Conservation (phyloP, 345 rosid species). For the Rhizophora apiculata region DNA sequence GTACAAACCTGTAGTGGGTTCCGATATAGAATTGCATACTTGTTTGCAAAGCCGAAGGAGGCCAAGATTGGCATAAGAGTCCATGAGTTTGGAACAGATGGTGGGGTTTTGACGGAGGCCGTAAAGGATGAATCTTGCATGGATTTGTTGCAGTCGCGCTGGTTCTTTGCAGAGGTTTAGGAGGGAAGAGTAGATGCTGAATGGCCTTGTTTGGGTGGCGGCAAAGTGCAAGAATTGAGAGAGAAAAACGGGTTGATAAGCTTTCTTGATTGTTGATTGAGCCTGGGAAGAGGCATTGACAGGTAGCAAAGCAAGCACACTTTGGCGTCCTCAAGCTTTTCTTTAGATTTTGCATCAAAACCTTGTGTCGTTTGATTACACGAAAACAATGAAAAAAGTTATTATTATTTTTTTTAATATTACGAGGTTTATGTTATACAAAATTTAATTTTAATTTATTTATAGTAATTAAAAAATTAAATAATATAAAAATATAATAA, state of each 20-base stretch:
- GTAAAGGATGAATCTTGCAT: conserved; percentile 40
- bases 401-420: too few species aligned
- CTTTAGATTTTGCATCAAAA: too few species aligned
- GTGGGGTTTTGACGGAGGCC: conserved; percentile 41
- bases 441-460: too few species aligned
- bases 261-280: not conserved
- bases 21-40: conserved; percentile 26
- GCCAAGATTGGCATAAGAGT: conserved; percentile 36
- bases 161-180: conserved; percentile 33
- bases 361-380: too few species aligned
- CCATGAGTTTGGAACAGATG: conserved; percentile 36
- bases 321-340: too few species aligned
- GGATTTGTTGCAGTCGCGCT: conserved; percentile 36
- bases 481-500: too few species aligned
- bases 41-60: conserved; percentile 24
- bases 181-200: conserved; percentile 25
- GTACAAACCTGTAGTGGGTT: conserved; percentile 13
- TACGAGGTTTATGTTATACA: too few species aligned
- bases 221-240: conserved; percentile 20
- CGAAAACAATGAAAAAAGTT: too few species aligned
- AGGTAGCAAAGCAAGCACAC: too few species aligned
- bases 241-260: not conserved
- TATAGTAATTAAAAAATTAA: too few species aligned
- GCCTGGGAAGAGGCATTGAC: too few species aligned
- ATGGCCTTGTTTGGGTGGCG: conserved; percentile 21